Evolutionary conservation across 352 stramenopile species (phyloP).

Genomic region (Phytophthora boehmeriae): DNA sequence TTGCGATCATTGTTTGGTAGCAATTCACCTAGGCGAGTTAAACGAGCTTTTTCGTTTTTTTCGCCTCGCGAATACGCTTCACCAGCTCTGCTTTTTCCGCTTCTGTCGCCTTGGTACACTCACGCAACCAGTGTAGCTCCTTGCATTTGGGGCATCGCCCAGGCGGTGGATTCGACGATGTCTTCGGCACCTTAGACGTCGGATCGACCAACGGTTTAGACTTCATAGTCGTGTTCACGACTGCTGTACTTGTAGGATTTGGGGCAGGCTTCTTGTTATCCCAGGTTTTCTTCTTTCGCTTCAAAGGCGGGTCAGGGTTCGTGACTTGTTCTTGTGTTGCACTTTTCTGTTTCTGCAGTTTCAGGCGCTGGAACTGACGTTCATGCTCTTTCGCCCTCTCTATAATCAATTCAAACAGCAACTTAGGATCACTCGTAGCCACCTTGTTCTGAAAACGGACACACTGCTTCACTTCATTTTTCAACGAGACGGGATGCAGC

Average conservation of each 20-base stretch:
- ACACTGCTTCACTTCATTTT: conserved; percentile 2
- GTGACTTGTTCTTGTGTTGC: background rate
- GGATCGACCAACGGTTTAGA: no score
- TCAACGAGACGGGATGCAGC: background rate
- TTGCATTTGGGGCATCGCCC: conserved; percentile 2
- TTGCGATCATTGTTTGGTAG: background rate
- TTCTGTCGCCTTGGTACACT: background rate
- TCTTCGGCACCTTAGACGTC: background rate
- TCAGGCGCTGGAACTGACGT: conserved; percentile 1
- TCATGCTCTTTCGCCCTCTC: background rate
- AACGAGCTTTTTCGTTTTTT: background rate
- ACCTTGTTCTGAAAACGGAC: no score
- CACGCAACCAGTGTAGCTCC: conserved; percentile 1
- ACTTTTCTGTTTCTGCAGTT: background rate
- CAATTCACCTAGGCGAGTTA: background rate
- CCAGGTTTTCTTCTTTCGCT: no score
- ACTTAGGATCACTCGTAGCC: background rate
- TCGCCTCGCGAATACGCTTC: conserved; percentile 1
- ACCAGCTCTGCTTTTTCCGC: background rate
- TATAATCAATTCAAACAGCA: conserved; percentile 1
- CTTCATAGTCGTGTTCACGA: background rate
- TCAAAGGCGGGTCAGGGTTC: no score
- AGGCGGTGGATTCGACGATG: background rate
- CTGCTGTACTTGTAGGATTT: background rate
- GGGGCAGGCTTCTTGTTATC: no score